Evolutionary conservation across 2,329 filamentous ascomycete species (phyloP).

Genomic region (Ascochyta rabiei): DNA sequence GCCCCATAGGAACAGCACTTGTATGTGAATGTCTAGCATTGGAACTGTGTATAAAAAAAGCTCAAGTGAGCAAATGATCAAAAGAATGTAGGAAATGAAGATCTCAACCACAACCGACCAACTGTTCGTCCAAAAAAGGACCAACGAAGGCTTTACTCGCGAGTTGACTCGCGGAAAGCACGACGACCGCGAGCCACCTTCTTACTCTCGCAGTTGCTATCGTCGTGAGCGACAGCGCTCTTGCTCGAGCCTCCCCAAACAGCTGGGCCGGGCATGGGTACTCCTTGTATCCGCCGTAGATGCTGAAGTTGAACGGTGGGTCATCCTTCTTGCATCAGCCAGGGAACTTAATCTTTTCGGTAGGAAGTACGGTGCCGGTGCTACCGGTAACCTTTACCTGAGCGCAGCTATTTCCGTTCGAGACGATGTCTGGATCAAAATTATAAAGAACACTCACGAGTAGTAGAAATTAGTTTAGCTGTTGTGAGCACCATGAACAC

Average conservation of each 20-base stretch:
- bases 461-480: slow-evolving; percentile 50
- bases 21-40: not conserved
- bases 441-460: not conserved
- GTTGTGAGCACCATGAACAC: slow-evolving; percentile 45
- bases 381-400: slow-evolving; percentile 50
- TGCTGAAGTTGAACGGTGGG: slow-evolving; percentile 27
- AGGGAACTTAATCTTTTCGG: slow-evolving; percentile 48
- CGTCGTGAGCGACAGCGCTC: not conserved
- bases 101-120: not conserved
- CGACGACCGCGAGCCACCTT: not conserved
- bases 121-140: not conserved
- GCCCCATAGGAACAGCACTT: not conserved
- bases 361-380: slow-evolving; percentile 31
- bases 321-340: slow-evolving; percentile 45
- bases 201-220: not conserved
- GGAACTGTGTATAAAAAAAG: not conserved
- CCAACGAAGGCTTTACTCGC: not conserved
- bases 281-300: slow-evolving; percentile 27
- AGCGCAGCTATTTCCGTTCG: slow-evolving; percentile 34
- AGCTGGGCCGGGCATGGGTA: slow-evolving; percentile 27
- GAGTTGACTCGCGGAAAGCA: not conserved
- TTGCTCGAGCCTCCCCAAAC: slow-evolving; percentile 19
- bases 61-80: not conserved
- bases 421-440: no score
- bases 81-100: slow-evolving; percentile 1